Percentiles rank a stretch among this genome's conserved stretches.
These are phyloP conservation scores for Pseudozyma sp. DNA, from an alignment of 1,284 basidiomycete species.

Conservation along the genomic window DNA sequence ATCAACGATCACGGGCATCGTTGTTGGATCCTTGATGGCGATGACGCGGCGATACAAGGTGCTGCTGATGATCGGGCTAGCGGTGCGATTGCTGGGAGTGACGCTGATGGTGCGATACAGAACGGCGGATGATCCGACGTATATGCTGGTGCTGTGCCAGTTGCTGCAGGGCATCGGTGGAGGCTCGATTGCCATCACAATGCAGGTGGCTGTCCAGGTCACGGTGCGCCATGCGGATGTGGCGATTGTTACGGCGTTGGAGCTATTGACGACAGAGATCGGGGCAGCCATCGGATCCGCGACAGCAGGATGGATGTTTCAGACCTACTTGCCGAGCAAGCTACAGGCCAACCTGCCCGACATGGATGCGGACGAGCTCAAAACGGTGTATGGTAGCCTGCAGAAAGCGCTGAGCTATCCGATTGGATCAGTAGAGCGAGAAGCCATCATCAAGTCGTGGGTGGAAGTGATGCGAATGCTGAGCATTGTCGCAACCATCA, in stretches of 20 bases:
- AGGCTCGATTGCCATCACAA: constrained; percentile 78
- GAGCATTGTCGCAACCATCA: constrained; percentile 58
- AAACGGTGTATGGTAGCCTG: constrained; percentile 63
- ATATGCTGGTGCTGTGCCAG: constrained; percentile 71
- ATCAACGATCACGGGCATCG: constrained; percentile 77
- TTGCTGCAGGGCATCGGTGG: constrained; percentile 82
- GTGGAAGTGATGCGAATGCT: constrained; percentile 63
- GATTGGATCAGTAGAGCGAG: constrained; percentile 57
- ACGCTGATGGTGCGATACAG: constrained; percentile 71
- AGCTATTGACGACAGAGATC: constrained; percentile 82
- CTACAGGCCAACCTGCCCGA: constrained; percentile 73
- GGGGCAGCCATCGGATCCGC: constrained; percentile 80
- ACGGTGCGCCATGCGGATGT: constrained; percentile 80
- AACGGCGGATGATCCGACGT: constrained; percentile 75
- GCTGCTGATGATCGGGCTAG: constrained; percentile 77
- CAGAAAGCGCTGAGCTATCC: constrained; percentile 67
- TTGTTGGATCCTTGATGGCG: constrained; percentile 75
- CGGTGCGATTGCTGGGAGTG: constrained; percentile 78
- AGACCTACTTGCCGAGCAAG: constrained; percentile 75
- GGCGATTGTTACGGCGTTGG: constrained; percentile 83
- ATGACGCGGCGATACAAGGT: constrained; percentile 75
- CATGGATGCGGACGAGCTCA: constrained; percentile 61
- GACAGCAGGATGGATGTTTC: constrained; percentile 75
- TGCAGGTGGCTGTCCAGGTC: constrained; percentile 83
- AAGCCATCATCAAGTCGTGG: constrained; percentile 68